Evolutionary conservation across 2,329 filamentous ascomycete genomes (phyloP), one percentile per base, ranked within the genome.

Genomic region (Neonectria neomacrospora): DNA sequence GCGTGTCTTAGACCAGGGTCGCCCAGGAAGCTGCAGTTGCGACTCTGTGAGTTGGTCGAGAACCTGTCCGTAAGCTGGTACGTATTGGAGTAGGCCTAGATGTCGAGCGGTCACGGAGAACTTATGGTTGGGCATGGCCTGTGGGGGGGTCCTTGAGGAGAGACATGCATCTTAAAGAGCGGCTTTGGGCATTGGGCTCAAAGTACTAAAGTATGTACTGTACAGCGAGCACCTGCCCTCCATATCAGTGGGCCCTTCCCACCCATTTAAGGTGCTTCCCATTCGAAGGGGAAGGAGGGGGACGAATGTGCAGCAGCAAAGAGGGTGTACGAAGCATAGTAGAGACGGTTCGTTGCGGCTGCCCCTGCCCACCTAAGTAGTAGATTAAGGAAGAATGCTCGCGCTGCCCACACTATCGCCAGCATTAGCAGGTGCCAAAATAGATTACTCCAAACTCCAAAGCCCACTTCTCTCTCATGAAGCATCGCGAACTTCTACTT

Each of bases 1-100:
- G 32, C 42, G 54, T 47, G 20, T 55, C 59, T 52, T 26, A 32
- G 30, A 41, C 48, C 59, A 53, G 54, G 59, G 53, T 62, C 48
- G 48, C 56, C 48, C 54, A 58, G 30, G 48, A 54, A 57, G 54
- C 44, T 42, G 28, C 54, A 58, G 34, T 58, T 50, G 44, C 44
- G 54, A 58, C 48, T 42, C 20, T 58, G 44, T 23, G 44, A 45
- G 44, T 28, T 47, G 44, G 54, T 39, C 42, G 44, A 26, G 39
- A 42, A 12, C 37, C 37, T 39, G n/a, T 39, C 37, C n/a, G 37
- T 1, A 18, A 18, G 6, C 12, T 16, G 32, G 32, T 34, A 34
- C 3, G n/a, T 28, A 22, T 20, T 3, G 30, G 32, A 37, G 44
- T n/a, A n/a, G 23, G n/a, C n/a, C n/a, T n/a, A n/a, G 20, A 12